These are phyloP conservation scores for Rhexocercosporidium sp. DNA, from an alignment of 2,329 filamentous ascomycete species.

Conservation along the genomic window DNA sequence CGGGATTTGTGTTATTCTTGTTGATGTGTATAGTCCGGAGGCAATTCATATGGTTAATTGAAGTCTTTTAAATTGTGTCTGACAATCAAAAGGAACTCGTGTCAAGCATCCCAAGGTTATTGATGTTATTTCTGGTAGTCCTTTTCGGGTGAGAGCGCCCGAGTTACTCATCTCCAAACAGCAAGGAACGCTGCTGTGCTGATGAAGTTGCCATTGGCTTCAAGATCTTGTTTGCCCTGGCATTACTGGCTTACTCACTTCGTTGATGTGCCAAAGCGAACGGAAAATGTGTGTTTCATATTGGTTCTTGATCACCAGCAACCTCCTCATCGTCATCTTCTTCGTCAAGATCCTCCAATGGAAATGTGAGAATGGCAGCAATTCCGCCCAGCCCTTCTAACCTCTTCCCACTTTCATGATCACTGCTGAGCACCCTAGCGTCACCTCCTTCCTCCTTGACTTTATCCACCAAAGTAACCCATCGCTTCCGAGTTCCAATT, in stretches of 20 bases:
- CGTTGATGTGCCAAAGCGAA: background rate
- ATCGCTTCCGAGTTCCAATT: slow-evolving; percentile 75
- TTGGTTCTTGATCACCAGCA: slow-evolving; percentile 19
- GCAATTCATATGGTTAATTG: background rate
- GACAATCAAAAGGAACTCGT: background rate
- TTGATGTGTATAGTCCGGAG: background rate
- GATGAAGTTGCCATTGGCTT: background rate
- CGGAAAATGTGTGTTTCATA: slow-evolving; percentile 7
- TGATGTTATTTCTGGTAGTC: background rate
- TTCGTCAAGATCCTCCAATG: slow-evolving; percentile 80
- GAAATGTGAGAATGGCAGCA: slow-evolving; percentile 89
- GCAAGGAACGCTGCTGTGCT: background rate
- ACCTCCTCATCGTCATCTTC: slow-evolving; percentile 52
- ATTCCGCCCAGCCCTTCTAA: slow-evolving; percentile 85
- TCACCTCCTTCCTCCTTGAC: slow-evolving; percentile 89
- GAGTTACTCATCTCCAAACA: background rate
- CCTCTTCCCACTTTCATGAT: slow-evolving; percentile 90
- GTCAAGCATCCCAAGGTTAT: background rate
- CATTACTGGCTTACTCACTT: background rate
- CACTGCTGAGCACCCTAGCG: slow-evolving; percentile 85
- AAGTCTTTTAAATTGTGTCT: background rate
- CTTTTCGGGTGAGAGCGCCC: background rate
- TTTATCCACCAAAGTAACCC: slow-evolving; percentile 84
- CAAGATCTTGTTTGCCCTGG: background rate
- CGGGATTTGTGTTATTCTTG: background rate